Conservation (phyloP, 1,284 basidiomycete genomes). For the Somion occarium region DNA sequence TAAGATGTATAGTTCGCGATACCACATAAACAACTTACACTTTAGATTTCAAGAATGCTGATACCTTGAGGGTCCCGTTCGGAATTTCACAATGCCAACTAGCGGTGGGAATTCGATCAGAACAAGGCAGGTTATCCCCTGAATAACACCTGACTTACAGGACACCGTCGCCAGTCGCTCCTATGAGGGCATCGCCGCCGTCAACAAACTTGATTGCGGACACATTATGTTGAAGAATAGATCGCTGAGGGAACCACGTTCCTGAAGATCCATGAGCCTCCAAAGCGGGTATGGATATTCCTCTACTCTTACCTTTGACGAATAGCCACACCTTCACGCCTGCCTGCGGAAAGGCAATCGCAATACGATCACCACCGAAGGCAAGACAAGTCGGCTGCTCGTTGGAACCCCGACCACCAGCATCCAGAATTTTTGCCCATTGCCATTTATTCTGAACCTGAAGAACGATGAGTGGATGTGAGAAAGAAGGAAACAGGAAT, state of each 20-base stretch:
- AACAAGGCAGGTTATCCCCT: constrained; percentile 1
- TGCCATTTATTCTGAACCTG: constrained; percentile 53
- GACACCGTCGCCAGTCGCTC: constrained; percentile 63
- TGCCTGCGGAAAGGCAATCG: constrained; percentile 49
- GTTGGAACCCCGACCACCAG: constrained; percentile 27
- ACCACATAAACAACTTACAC: constrained; percentile 42
- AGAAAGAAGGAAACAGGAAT: background rate
- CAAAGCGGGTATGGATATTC: background rate
- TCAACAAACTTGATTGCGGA: constrained; percentile 57
- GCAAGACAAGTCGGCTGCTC: constrained; percentile 48
- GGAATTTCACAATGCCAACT: constrained; percentile 64
- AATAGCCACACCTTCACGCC: constrained; percentile 65
- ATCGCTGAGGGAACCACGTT: constrained; percentile 53
- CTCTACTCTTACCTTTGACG: constrained; percentile 40
- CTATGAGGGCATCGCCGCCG: constrained; percentile 56
- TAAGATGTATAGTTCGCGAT: too few relatives aligned
- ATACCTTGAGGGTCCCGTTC: constrained; percentile 54
- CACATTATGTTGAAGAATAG: constrained; percentile 55
- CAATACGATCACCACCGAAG: constrained; percentile 50
- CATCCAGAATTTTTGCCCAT: constrained; percentile 48
- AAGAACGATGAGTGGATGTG: background rate
- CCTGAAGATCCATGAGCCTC: constrained; percentile 28
- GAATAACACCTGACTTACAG: constrained; percentile 41
- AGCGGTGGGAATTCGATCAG: constrained; percentile 13
- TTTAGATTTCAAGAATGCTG: constrained; percentile 49